Percentiles rank a stretch among this genome's conserved stretches.
phyloP scores from a whole-genome alignment of 805 yeast species.

The Candida sonorensis region DNA sequence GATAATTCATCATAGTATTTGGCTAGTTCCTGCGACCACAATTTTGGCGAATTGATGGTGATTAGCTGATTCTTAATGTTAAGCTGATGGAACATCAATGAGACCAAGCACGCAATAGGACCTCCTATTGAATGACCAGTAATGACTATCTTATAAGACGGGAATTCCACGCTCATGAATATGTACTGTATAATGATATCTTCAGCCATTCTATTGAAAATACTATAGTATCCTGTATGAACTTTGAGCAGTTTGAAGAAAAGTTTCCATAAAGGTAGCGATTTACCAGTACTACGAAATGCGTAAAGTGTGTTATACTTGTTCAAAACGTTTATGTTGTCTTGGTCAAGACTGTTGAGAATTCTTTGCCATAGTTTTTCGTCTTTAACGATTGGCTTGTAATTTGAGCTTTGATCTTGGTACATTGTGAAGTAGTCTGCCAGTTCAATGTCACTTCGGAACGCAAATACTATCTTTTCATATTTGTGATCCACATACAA shows the following conservation, averaged over 20 bases:
- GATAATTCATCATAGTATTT: conserved; percentile 15
- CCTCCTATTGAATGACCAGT: conserved; percentile 20
- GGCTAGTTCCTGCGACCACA: conserved; percentile 15
- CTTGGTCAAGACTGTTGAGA: too few relatives aligned
- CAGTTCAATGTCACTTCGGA: conserved; percentile 14
- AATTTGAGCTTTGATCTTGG: conserved; percentile 10
- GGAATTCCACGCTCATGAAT: conserved; percentile 5
- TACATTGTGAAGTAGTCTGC: conserved; percentile 14
- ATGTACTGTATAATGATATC: conserved; percentile 13
- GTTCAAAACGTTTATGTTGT: too few relatives aligned
- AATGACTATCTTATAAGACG: conserved; percentile 9
- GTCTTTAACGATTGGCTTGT: conserved; percentile 14
- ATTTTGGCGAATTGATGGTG: conserved; percentile 16
- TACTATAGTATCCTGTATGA: conserved; percentile 14
- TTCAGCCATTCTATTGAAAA: conserved; percentile 14
- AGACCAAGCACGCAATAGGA: conserved; percentile 14
- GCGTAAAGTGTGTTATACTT: too few relatives aligned
- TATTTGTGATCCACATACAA: conserved; percentile 14
- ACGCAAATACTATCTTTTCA: conserved; percentile 11
- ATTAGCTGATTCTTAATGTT: conserved; percentile 10
- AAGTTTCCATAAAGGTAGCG: too few relatives aligned
- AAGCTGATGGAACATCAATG: conserved; percentile 13
- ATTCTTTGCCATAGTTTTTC: conserved; percentile 11
- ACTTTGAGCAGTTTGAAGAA: conserved; percentile 11
- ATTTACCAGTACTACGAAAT: too few relatives aligned